These are phyloP conservation scores for Drechmeria coniospora DNA, from an alignment of 2,329 filamentous ascomycete genomes.

Conservation along the genomic window DNA sequence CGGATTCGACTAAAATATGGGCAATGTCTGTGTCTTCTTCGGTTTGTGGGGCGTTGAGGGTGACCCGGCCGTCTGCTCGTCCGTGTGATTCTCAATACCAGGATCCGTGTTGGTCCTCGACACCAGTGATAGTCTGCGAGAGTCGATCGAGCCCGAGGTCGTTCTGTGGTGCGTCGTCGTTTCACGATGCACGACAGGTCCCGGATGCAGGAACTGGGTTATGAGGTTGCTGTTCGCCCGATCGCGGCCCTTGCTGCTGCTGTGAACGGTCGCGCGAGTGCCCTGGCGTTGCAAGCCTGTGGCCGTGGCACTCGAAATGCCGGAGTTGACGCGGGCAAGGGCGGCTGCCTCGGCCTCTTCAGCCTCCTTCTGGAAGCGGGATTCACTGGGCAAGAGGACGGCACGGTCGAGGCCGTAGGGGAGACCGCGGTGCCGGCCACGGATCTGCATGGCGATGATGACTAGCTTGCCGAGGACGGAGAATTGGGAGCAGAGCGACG, in stretches of 20 bases:
- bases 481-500: constrained; percentile 75
- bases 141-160: constrained; percentile 15
- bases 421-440: constrained; percentile 52
- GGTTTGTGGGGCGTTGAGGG: constrained; percentile 11
- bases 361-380: constrained; percentile 36
- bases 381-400: constrained; percentile 41
- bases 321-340: constrained; percentile 21
- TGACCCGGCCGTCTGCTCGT: constrained; percentile 11
- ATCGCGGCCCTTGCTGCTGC: constrained; percentile 22
- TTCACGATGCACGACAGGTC: constrained; percentile 23
- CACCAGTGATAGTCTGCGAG: constrained; percentile 4
- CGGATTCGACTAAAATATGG: constrained; percentile 9
- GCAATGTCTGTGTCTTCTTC: constrained; percentile 12
- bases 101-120: constrained; percentile 11
- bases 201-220: constrained; percentile 31
- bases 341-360: constrained; percentile 29
- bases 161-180: constrained; percentile 10
- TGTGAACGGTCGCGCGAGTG: constrained; percentile 13
- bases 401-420: constrained; percentile 52
- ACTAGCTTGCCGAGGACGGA: constrained; percentile 54
- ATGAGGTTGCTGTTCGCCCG: constrained; percentile 26
- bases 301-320: constrained; percentile 15
- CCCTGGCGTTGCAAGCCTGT: constrained; percentile 15
- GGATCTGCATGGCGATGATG: constrained; percentile 54
- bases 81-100: constrained; percentile 11